Conservation (phyloP, 2,329 filamentous ascomycete genomes). For the Talaromyces sp. region DNA sequence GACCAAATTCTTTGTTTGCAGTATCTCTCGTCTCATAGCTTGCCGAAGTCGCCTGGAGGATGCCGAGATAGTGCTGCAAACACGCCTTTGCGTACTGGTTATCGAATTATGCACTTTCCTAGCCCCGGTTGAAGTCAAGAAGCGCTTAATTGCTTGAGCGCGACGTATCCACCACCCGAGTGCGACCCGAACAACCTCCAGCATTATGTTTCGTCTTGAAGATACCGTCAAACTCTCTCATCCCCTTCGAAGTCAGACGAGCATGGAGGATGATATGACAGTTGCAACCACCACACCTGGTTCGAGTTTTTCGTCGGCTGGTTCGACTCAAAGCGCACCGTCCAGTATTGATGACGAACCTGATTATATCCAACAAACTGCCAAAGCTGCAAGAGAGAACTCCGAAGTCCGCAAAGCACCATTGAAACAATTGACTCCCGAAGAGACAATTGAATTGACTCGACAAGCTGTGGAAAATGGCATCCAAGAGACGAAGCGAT, state of each 20-base stretch:
- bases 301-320: conserved; percentile 26
- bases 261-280: conserved; percentile 33
- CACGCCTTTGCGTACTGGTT: conserved; percentile 1
- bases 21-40: neutral
- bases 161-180: neutral
- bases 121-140: neutral
- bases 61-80: conserved; percentile 6
- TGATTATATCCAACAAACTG: conserved; percentile 18
- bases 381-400: conserved; percentile 27
- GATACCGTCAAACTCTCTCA: conserved; percentile 36
- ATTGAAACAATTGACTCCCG: conserved; percentile 36
- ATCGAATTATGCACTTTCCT: neutral
- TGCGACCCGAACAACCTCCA: conserved; percentile 26
- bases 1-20: neutral
- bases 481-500: conserved; percentile 49
- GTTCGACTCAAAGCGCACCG: conserved; percentile 28
- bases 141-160: neutral
- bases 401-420: conserved; percentile 25
- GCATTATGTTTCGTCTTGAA: conserved; percentile 40
- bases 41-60: neutral
- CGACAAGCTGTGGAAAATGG: conserved; percentile 48
- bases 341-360: conserved; percentile 33
- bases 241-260: conserved; percentile 31
- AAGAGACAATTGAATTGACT: conserved; percentile 49
- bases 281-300: conserved; percentile 31